A percentile compares a stretch with the other conserved stretches of the same genome.
Conservation (phyloP, 2,329 filamentous ascomycete species). For the Dactylellina parvicollis region DNA sequence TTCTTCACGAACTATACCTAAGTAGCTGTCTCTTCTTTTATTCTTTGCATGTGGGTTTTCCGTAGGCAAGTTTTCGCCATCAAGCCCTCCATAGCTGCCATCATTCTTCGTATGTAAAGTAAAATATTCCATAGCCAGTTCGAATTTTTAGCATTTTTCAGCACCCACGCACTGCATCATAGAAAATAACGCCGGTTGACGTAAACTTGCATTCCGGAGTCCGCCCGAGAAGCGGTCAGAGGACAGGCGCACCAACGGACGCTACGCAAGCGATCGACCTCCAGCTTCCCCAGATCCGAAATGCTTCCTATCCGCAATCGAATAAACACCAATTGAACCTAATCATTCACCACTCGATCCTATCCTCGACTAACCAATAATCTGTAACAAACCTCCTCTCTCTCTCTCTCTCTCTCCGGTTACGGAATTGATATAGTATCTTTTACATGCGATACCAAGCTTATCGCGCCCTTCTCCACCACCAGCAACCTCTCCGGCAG, state of each 20-base stretch:
- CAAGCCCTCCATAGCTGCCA: neutral
- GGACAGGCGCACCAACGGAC: slow-evolving; percentile 23
- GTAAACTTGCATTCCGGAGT: slow-evolving; percentile 11
- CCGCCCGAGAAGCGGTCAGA: slow-evolving; percentile 1
- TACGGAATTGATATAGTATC: no score
- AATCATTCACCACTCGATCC: neutral
- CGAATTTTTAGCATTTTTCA: slow-evolving; percentile 2
- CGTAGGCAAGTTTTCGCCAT: neutral
- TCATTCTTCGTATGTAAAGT: slow-evolving; percentile 18
- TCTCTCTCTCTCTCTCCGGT: neutral
- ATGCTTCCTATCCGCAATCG: neutral
- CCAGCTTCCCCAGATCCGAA: slow-evolving; percentile 52
- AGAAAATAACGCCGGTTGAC: neutral
- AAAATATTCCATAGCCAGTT: slow-evolving; percentile 9
- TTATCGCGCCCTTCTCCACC: slow-evolving; percentile 31
- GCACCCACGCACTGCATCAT: neutral
- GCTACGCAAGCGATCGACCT: slow-evolving; percentile 8
- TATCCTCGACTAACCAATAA: neutral
- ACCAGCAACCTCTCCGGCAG: slow-evolving; percentile 8
- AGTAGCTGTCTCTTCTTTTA: neutral
- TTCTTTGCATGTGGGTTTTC: neutral
- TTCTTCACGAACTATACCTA: slow-evolving; percentile 1
- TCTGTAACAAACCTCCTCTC: neutral
- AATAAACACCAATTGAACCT: slow-evolving; percentile 2
- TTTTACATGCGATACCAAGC: slow-evolving; percentile 39